A percentile compares a stretch with the other conserved stretches of the same genome.
Evolutionary conservation across 805 yeast species (phyloP).

Genomic region (Sugiyamaella smithiae): DNA sequence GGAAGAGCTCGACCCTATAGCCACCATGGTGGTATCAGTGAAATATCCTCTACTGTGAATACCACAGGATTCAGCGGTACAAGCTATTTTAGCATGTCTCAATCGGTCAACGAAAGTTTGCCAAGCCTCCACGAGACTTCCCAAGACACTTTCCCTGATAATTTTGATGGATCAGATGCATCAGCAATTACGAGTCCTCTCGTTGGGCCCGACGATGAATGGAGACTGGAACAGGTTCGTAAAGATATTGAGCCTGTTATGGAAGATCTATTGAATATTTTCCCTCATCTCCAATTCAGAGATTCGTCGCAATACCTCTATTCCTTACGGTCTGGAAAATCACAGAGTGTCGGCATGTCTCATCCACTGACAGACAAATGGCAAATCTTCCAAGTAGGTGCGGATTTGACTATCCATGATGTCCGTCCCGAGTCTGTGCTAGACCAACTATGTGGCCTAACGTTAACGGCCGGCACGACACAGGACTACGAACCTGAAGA

Average conservation of each 20-base stretch:
- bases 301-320: conserved; percentile 17
- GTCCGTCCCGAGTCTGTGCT: conserved; percentile 24
- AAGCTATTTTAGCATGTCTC: neutral
- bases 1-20: neutral
- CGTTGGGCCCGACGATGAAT: conserved; percentile 20
- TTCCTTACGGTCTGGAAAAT: conserved; percentile 24
- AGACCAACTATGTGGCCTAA: conserved; percentile 13
- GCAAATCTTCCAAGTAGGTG: conserved; percentile 35
- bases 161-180: neutral
- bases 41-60: neutral
- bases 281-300: conserved; percentile 23
- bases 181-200: conserved; percentile 4
- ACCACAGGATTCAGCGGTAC: neutral
- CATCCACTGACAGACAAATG: conserved; percentile 28
- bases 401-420: conserved; percentile 30
- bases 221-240: conserved; percentile 34
- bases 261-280: conserved; percentile 24
- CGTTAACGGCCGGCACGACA: conserved; percentile 4
- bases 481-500: conserved; percentile 9
- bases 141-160: conserved; percentile 8
- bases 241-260: conserved; percentile 36
- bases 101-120: conserved; percentile 12
- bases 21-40: conserved; percentile 1
- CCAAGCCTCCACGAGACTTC: conserved; percentile 16
- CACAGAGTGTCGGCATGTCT: conserved; percentile 25